phyloP scores from a whole-genome alignment of 352 stramenopile species.

The Hyaloperonospora arabidopsidis region DNA sequence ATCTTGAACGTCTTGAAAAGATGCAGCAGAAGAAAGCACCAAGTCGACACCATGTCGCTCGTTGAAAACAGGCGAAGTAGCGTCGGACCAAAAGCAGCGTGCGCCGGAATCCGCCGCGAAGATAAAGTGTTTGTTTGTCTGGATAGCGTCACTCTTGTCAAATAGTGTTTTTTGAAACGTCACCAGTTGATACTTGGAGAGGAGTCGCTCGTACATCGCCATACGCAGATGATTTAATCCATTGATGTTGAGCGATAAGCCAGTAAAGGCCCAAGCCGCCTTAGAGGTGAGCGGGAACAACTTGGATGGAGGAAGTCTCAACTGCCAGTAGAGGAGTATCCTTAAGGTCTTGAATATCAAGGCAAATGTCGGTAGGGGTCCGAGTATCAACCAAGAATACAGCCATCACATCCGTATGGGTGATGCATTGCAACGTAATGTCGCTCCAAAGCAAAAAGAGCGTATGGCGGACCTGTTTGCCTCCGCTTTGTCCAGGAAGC shows the following conservation, averaged over 20 bases:
- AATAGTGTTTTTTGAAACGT: slow-evolving; percentile 19
- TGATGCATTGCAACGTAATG: background rate
- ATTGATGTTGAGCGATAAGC: slow-evolving; percentile 17
- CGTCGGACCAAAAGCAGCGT: slow-evolving; percentile 14
- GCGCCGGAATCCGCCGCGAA: slow-evolving; percentile 10
- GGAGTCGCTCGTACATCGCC: slow-evolving; percentile 10
- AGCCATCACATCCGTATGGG: background rate
- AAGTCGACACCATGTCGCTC: slow-evolving; percentile 9
- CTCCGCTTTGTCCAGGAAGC: background rate
- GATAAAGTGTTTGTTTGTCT: slow-evolving; percentile 11
- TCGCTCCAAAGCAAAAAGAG: background rate
- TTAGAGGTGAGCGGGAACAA: slow-evolving; percentile 13
- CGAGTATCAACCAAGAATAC: background rate
- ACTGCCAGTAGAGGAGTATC: background rate
- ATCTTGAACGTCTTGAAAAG: slow-evolving; percentile 11
- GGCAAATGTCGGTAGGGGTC: background rate
- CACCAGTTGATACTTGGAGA: slow-evolving; percentile 10
- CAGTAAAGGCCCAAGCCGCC: slow-evolving; percentile 5
- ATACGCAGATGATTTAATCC: slow-evolving; percentile 3
- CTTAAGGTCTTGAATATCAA: background rate
- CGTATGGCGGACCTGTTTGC: background rate
- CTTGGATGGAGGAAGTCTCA: background rate
- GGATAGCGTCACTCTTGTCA: slow-evolving; percentile 8
- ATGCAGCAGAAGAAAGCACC: slow-evolving; percentile 8
- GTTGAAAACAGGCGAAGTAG: slow-evolving; percentile 10